phyloP scores from a whole-genome alignment of 352 stramenopile species.

The Plasmopara viticola region DNA sequence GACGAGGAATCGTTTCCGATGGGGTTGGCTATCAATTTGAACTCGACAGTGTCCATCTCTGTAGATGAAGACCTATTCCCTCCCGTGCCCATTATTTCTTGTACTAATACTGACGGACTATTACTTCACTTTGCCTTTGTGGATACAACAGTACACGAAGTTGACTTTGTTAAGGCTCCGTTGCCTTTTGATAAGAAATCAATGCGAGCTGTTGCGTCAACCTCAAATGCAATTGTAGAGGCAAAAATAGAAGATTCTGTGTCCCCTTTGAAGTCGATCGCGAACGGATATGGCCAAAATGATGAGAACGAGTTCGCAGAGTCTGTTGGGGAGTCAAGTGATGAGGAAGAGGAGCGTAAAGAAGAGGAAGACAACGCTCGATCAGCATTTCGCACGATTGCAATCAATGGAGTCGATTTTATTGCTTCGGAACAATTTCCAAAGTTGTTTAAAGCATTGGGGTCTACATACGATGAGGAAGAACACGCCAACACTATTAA shows the following conservation, averaged over 20 bases:
- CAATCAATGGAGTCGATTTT: slow-evolving; percentile 17
- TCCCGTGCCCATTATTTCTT: slow-evolving; percentile 46
- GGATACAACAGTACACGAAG: slow-evolving; percentile 47
- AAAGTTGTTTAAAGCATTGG: slow-evolving; percentile 54
- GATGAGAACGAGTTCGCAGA: slow-evolving; percentile 57
- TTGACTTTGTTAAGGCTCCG: slow-evolving; percentile 34
- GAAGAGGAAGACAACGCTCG: slow-evolving; percentile 56
- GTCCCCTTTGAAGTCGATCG: slow-evolving; percentile 3
- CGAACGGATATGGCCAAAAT: slow-evolving; percentile 50
- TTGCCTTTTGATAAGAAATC: slow-evolving; percentile 19
- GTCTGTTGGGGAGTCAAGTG: slow-evolving; percentile 39
- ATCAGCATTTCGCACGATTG: slow-evolving; percentile 37
- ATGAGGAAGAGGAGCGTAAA: slow-evolving; percentile 57
- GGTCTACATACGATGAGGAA: slow-evolving; percentile 51
- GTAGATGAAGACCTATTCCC: slow-evolving; percentile 47
- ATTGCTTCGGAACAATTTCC: slow-evolving; percentile 38
- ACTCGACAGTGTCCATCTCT: slow-evolving; percentile 36
- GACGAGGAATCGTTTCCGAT: slow-evolving; percentile 68
- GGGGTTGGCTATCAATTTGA: slow-evolving; percentile 52
- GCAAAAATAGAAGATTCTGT: neutral
- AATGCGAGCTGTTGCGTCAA: slow-evolving; percentile 8
- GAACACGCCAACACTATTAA: slow-evolving; percentile 35
- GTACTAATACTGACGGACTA: slow-evolving; percentile 52
- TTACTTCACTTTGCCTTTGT: slow-evolving; percentile 67
- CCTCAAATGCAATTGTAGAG: neutral